Conservation (phyloP, 116 monocot species). For the Dioscorea cayenensis region DNA sequence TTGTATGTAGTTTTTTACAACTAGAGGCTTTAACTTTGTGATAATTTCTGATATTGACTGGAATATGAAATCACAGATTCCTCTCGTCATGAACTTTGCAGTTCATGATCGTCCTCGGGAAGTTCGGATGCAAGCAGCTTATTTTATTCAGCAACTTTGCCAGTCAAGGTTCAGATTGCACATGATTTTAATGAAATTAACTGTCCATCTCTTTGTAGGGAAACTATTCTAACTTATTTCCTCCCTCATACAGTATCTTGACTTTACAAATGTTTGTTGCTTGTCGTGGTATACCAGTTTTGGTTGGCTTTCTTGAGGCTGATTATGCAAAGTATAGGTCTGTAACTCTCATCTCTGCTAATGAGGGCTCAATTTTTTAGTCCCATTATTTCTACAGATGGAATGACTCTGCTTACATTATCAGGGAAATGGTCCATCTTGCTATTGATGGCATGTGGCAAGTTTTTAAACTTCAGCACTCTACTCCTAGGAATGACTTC, state of each 20-base stretch:
- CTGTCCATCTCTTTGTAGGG: background rate
- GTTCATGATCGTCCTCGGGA: conserved; percentile 74
- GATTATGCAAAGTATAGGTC: conserved; percentile 99
- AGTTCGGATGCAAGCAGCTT: conserved; percentile 94
- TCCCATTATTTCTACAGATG: background rate
- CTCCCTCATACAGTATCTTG: conserved; percentile 41
- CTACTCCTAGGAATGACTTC: conserved; percentile 71
- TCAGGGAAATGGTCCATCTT: conserved; percentile 97
- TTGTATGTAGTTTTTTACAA: background rate
- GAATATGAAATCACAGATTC: conserved; percentile 50
- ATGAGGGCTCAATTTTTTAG: background rate
- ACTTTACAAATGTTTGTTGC: conserved; percentile 99
- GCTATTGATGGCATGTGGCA: conserved; percentile 99
- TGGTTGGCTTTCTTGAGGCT: conserved; percentile 92
- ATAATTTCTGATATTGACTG: background rate
- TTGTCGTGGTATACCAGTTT: conserved; percentile 90
- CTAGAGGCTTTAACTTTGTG: background rate
- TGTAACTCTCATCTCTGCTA: conserved; percentile 1
- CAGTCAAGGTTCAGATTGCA: conserved; percentile 68
- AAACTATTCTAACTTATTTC: background rate
- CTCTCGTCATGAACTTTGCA: conserved; percentile 82
- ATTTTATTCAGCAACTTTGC: conserved; percentile 90
- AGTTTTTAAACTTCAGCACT: conserved; percentile 80
- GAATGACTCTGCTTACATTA: conserved; percentile 2
- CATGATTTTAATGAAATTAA: background rate